These are phyloP conservation scores for Aurantiochytrium sp. DNA, from an alignment of 108 stramenopile species.

Conservation along the genomic window DNA sequence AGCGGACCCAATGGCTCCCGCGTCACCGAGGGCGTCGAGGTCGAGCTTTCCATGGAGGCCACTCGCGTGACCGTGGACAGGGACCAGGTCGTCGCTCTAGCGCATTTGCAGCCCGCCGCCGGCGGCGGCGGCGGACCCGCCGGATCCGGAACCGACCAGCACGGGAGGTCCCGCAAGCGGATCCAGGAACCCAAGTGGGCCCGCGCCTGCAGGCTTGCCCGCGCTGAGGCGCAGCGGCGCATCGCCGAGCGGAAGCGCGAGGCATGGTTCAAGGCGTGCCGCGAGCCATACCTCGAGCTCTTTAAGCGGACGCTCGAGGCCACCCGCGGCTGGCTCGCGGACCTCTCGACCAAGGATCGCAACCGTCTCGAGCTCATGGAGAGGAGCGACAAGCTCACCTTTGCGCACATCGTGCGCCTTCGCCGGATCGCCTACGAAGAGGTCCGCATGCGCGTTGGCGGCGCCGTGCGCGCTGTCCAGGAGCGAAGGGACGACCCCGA, in stretches of 20 bases:
- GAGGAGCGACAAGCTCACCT: neutral
- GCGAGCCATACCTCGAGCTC: neutral
- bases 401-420: constrained; percentile 1
- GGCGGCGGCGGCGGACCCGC: neutral
- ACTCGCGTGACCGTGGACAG: neutral
- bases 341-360: neutral
- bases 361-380: neutral
- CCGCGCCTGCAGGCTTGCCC: neutral
- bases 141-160: neutral
- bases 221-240: neutral
- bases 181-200: neutral
- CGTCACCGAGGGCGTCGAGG: neutral
- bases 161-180: neutral
- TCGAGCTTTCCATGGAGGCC: neutral
- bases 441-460: neutral
- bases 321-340: neutral
- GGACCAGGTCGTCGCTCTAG: neutral
- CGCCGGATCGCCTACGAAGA: neutral
- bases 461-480: neutral
- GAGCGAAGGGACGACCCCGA: neutral
- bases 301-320: constrained; percentile 20
- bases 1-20: neutral
- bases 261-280: neutral
- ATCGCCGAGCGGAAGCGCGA: neutral
- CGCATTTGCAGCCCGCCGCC: neutral